These are phyloP conservation scores for Helenozyma rhizophorensis DNA, from an alignment of 805 yeast genomes.

Conservation along the genomic window DNA sequence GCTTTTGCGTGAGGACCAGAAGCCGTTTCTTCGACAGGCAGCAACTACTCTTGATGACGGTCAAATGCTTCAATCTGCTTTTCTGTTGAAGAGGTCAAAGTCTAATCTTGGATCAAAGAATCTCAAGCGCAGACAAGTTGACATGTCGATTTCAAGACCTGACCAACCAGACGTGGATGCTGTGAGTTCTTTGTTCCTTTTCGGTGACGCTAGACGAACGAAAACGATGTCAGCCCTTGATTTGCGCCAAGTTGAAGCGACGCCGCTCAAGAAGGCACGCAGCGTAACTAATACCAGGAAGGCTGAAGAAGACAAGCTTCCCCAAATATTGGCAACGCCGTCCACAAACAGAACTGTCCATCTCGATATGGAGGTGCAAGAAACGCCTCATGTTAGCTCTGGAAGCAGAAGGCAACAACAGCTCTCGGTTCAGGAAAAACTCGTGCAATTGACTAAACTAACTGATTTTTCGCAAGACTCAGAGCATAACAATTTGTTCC, in stretches of 20 bases:
- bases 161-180: constrained; percentile 4
- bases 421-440: constrained; percentile 2
- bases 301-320: background rate
- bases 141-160: constrained; percentile 21
- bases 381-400: constrained; percentile 13
- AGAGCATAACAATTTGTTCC: constrained; percentile 1
- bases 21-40: constrained; percentile 15
- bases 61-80: constrained; percentile 27
- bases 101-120: constrained; percentile 37
- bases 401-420: background rate
- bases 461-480: background rate
- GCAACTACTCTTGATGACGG: constrained; percentile 15
- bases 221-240: constrained; percentile 25
- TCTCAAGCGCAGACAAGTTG: constrained; percentile 38
- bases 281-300: background rate
- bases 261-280: constrained; percentile 19
- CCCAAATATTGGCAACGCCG: constrained; percentile 15
- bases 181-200: constrained; percentile 22
- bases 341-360: constrained; percentile 7
- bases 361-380: constrained; percentile 4
- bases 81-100: constrained; percentile 35
- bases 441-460: constrained; percentile 1
- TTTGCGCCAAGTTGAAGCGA: constrained; percentile 23
- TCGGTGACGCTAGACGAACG: constrained; percentile 22
- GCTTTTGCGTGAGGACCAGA: constrained; percentile 7